phyloP scores from a whole-genome alignment of 1,139 yeast genomes.

The Saccharomyces hybrid region DNA sequence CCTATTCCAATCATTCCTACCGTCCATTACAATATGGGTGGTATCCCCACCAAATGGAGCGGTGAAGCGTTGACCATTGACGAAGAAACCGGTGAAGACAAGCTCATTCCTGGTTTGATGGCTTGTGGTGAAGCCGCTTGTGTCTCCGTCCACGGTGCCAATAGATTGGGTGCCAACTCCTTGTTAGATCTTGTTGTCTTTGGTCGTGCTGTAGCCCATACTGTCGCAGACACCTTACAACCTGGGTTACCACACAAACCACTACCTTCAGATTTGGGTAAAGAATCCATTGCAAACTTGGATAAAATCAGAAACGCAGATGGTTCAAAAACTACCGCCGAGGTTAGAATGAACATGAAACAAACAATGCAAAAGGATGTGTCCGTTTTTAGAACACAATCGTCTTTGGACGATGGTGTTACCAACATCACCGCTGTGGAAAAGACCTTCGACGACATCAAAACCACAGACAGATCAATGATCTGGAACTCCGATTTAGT shows the following conservation, averaged over 20 bases:
- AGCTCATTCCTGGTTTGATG: constrained; percentile 83
- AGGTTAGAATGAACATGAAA: constrained; percentile 88
- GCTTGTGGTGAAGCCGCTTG: constrained; percentile 99
- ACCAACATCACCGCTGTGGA: constrained; percentile 69
- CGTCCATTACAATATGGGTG: constrained; percentile 99
- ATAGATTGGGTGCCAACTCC: constrained; percentile 99
- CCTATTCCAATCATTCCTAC: constrained; percentile 98
- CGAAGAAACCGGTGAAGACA: constrained; percentile 76
- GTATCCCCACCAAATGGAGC: constrained; percentile 96
- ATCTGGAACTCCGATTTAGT: constrained; percentile 97
- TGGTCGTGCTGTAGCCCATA: constrained; percentile 96
- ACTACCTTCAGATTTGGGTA: constrained; percentile 78
- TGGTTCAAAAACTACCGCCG: constrained; percentile 79
- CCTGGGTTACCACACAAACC: constrained; percentile 85
- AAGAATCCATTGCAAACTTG: constrained; percentile 82
- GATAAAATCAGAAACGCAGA: constrained; percentile 79
- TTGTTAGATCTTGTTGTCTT: constrained; percentile 92
- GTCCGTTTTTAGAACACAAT: constrained; percentile 94
- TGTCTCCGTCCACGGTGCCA: constrained; percentile 98
- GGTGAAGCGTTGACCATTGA: constrained; percentile 88
- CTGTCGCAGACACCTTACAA: constrained; percentile 72
- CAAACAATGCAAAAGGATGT: constrained; percentile 94
- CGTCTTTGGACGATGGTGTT: constrained; percentile 88
- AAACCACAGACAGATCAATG: constrained; percentile 93
- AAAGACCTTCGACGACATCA: constrained; percentile 59